phyloP scores from a whole-genome alignment of 2,329 filamentous ascomycete species.

The Beauveria varroae region DNA sequence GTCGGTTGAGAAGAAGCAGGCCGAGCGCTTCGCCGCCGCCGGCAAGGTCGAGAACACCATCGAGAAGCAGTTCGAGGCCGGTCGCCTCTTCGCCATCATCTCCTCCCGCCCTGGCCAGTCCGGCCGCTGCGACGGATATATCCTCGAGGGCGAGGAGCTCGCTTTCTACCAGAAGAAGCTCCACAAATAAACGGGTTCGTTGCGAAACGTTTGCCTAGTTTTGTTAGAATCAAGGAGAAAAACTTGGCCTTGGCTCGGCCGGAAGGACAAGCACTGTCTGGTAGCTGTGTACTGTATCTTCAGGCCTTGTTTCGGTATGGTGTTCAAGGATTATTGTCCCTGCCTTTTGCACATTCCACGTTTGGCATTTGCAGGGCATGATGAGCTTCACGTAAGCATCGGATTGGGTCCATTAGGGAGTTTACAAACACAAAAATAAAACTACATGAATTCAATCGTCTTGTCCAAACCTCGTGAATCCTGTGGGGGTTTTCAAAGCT shows the following conservation, averaged over 20 bases:
- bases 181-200: slow-evolving; percentile 67
- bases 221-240: background rate
- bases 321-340: slow-evolving; percentile 29
- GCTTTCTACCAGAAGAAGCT: slow-evolving; percentile 99
- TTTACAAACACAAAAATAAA: slow-evolving; percentile 13
- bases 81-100: slow-evolving; percentile 91
- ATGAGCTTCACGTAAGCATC: slow-evolving; percentile 31
- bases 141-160: slow-evolving; percentile 98
- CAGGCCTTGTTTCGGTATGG: slow-evolving; percentile 23
- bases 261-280: background rate
- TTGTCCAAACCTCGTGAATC: background rate
- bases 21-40: slow-evolving; percentile 67
- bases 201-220: slow-evolving; percentile 19
- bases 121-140: slow-evolving; percentile 93
- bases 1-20: slow-evolving; percentile 93
- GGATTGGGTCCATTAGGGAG: slow-evolving; percentile 31
- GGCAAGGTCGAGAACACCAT: slow-evolving; percentile 91
- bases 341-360: slow-evolving; percentile 16
- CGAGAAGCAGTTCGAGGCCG: slow-evolving; percentile 99
- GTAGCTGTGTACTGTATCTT: slow-evolving; percentile 6
- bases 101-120: slow-evolving; percentile 93
- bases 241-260: slow-evolving; percentile 4
- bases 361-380: slow-evolving; percentile 27
- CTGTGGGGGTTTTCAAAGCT: background rate
- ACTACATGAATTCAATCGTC: slow-evolving; percentile 2